These are phyloP conservation scores for Cardamine occulta DNA, from an alignment of 345 rosid species.

Conservation along the genomic window DNA sequence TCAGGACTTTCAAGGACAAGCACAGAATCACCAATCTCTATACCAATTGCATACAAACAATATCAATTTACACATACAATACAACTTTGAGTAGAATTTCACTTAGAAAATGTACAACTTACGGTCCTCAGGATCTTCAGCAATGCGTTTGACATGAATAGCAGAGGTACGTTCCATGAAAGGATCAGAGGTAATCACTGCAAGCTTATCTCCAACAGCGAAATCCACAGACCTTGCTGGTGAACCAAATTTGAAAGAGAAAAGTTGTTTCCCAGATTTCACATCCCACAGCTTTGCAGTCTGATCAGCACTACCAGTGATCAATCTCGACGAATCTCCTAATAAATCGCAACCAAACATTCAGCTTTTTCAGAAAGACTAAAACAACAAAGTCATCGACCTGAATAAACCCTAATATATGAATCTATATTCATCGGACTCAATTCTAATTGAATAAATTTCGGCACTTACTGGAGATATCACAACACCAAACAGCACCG, in stretches of 20 bases:
- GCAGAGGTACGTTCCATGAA: slow-evolving; percentile 91
- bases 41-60: slow-evolving; percentile 21
- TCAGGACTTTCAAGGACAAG: slow-evolving; percentile 69
- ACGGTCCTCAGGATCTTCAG: slow-evolving; percentile 73
- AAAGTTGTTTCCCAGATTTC: slow-evolving; percentile 66
- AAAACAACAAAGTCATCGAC: neutral
- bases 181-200: slow-evolving; percentile 87
- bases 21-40: slow-evolving; percentile 75
- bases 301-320: slow-evolving; percentile 96
- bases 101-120: slow-evolving; percentile 31
- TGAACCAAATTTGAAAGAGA: slow-evolving; percentile 72
- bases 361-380: neutral
- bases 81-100: neutral
- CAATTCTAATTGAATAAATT: neutral
- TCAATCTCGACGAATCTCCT: slow-evolving; percentile 79
- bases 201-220: slow-evolving; percentile 82
- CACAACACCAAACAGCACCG: slow-evolving; percentile 97
- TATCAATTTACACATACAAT: neutral
- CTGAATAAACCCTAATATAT: slow-evolving; percentile 3
- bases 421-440: neutral
- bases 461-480: slow-evolving; percentile 64
- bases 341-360: neutral
- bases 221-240: slow-evolving; percentile 92
- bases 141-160: slow-evolving; percentile 80
- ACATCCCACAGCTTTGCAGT: slow-evolving; percentile 90